Conservation (phyloP, 192 early-diverging fungal genomes). For the Gaertneriomyces semiglobifer region DNA sequence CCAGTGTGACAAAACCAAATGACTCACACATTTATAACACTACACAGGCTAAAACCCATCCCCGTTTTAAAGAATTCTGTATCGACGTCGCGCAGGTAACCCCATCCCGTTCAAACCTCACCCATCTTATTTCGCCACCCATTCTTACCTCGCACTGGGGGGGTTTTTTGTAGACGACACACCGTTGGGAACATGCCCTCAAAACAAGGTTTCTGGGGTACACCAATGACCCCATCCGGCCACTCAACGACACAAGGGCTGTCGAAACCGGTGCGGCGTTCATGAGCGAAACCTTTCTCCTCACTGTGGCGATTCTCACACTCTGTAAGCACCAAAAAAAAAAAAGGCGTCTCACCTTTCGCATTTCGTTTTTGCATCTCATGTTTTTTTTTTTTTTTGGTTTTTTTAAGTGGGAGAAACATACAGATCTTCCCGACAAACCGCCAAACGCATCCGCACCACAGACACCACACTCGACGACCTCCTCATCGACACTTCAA, state of each 20-base stretch:
- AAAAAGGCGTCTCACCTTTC: neutral
- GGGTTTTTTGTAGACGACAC: too few species aligned
- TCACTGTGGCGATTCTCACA: slow-evolving; percentile 36
- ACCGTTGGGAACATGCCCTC: slow-evolving; percentile 19
- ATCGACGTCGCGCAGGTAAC: slow-evolving; percentile 38
- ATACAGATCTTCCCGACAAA: slow-evolving; percentile 10
- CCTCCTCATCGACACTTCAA: neutral
- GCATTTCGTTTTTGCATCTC: too few species aligned
- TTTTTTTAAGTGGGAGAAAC: slow-evolving; percentile 24
- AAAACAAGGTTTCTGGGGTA: slow-evolving; percentile 40
- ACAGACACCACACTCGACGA: slow-evolving; percentile 10
- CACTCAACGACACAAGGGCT: slow-evolving; percentile 46
- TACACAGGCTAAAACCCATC: slow-evolving; percentile 22
- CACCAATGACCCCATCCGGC: slow-evolving; percentile 38
- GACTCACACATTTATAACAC: slow-evolving; percentile 36
- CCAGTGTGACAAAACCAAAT: slow-evolving; percentile 3
- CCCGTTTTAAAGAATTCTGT: slow-evolving; percentile 39
- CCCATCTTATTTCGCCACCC: neutral
- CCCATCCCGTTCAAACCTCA: too few species aligned
- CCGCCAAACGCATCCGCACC: slow-evolving; percentile 3
- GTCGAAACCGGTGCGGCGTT: slow-evolving; percentile 47
- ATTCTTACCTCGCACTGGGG: neutral
- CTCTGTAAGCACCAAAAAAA: slow-evolving; percentile 17
- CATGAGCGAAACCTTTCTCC: slow-evolving; percentile 42
- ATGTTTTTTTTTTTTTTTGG: too few species aligned